Evolutionary conservation across 2,329 filamentous ascomycete species (phyloP), one percentile per base, ranked within the genome.

Genomic region (Alternaria burnsii): DNA sequence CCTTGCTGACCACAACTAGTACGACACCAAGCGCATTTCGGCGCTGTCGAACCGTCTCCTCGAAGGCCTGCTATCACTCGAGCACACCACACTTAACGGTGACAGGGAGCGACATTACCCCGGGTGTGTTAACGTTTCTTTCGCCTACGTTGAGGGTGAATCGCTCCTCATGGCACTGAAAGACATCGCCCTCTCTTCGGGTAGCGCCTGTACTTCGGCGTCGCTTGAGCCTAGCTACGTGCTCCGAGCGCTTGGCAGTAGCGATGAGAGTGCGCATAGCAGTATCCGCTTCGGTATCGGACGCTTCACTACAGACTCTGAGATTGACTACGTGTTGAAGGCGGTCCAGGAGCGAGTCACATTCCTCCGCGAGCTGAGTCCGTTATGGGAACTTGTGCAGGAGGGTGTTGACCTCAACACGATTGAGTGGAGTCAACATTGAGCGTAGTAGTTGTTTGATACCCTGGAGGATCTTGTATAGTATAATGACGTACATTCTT

Each of bases 401-500:
- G 95, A 99, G 79, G 95, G 95, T 16, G 88, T 99, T 66, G 95
- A 97, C 76, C 82, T 99, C 69, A 92, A 96, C 81, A 97, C 93
- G 43, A 99, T 99, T 73, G 90, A 99, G 82, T 99, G 95, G 95
- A 97, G 91, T 77, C 94, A 97, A 83, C 95, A 99, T 80, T 98
- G 84, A 86, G 63, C 11, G 46, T 22, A 22, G 18, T 40, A 34
- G 28, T 59, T 47, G 47, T 58, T 61, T 67, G 60, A 66, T 65
- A 62, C 62, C 64, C 43, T 53, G 55, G 30, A 22, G 43, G 30
- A 44, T 57, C 47, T 52, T 74, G 73, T 74, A 76, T 32, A 68
- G 57, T 71, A 75, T 56, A 58, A 55, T 40, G 62, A 48, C 43
- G 52, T 55, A 53, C 48, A 40, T 54, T 57, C 42, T 22, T 58